Base-by-base conservation (phyloP, 2,329 filamentous ascomycete genomes). In the Aspergillus sp. region DNA sequence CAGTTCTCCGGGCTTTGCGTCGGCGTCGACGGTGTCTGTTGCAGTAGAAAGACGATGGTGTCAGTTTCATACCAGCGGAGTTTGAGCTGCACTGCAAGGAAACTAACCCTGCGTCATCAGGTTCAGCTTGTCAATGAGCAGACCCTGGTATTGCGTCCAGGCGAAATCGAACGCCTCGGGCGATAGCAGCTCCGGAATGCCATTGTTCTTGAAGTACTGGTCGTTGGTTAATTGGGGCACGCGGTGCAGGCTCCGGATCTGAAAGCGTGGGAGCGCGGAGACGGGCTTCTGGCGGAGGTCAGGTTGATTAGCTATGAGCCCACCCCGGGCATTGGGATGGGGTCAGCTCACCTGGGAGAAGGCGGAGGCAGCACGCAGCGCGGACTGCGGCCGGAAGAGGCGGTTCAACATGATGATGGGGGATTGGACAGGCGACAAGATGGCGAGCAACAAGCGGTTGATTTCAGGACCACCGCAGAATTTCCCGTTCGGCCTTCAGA, bases 91-190 rank as follows among this genome's bases (percentile, higher is more conserved):
- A 21, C 8, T 13, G 13, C 51, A n/a, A 52, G 60, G 32, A 83
- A 67, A 56, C 71, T 68, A 83, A 92, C 93, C 92, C 64, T 84
- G 86, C 63, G 86, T 89, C 70, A 90, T 76, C 60, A 81, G 78
- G 77, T 96, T 96, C 74, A 98, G 84, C 77, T 90, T 90, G 64
- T 91, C 82, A 55, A 93, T 76, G 70, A 94, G 82, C 66, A 89
- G 78, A 39, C 80, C 73, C 83, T 96, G 92, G 80, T 97, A 96
- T 71, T 92, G 82, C 36, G 84, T 88, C 88, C 92, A 99, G 53
- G 92, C 88, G 57, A 91, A 84, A 58, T 89, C 79, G 77, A 90
- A 96, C 57, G 86, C 90, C 54, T 84, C 81, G 2, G 83, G 75
- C 30, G 88, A 88, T 73, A 96, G 82, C 62, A 98, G 82, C 13